phyloP scores from a whole-genome alignment of 345 rosid genomes.

The Boechera divaricarpa region DNA sequence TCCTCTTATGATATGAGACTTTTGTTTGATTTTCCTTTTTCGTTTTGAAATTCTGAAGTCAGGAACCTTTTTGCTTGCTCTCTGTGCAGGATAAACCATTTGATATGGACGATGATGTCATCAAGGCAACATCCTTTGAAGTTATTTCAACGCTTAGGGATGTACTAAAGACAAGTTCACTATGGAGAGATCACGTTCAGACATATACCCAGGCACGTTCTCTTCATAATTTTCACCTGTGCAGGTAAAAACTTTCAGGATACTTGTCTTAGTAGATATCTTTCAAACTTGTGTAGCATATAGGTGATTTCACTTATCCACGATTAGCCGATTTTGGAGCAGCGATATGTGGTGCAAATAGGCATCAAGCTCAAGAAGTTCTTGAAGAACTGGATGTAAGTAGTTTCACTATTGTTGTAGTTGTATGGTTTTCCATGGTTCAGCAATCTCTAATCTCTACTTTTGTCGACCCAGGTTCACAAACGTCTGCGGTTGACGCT shows the following conservation, averaged over 20 bases:
- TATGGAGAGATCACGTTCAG: slow-evolving; percentile 97
- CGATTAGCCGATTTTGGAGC: slow-evolving; percentile 99
- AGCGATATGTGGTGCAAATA: slow-evolving; percentile 94
- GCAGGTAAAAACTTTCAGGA: background rate
- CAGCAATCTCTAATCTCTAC: slow-evolving; percentile 29
- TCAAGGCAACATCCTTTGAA: slow-evolving; percentile 93
- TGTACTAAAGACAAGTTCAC: slow-evolving; percentile 83
- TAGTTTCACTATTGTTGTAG: slow-evolving; percentile 6
- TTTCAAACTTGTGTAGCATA: slow-evolving; percentile 66
- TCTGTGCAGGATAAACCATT: slow-evolving; percentile 76
- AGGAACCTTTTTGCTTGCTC: slow-evolving; percentile 10
- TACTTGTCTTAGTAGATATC: slow-evolving; percentile 20
- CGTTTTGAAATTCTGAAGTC: background rate
- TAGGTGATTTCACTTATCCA: slow-evolving; percentile 90
- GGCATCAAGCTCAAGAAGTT: slow-evolving; percentile 81
- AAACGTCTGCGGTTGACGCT: slow-evolving; percentile 86
- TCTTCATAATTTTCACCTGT: slow-evolving; percentile 24
- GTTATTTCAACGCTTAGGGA: slow-evolving; percentile 95
- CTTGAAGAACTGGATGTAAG: slow-evolving; percentile 99
- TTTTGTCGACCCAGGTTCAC: slow-evolving; percentile 59
- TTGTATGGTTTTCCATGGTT: slow-evolving; percentile 12
- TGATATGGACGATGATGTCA: slow-evolving; percentile 93
- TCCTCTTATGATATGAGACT: slow-evolving; percentile 20
- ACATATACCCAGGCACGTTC: slow-evolving; percentile 77
- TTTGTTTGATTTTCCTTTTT: slow-evolving; percentile 5